Evolutionary conservation across 192 early-diverging fungal genomes (phyloP), one percentile per base, ranked within the genome.

Genomic region (Paraglomus brasilianum): DNA sequence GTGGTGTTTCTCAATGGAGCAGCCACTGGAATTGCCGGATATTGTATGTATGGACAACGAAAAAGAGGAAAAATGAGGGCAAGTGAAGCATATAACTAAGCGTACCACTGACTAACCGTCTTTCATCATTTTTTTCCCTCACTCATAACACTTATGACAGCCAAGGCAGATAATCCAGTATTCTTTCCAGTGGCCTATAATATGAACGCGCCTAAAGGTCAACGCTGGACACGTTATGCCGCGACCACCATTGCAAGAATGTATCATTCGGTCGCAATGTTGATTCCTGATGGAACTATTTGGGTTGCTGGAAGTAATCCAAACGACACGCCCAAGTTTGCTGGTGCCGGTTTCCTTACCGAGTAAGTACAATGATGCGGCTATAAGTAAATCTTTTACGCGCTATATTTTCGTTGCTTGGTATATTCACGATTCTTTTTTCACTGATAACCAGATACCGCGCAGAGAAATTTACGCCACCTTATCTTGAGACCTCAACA

Each of bases 121-220:
- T n/a, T n/a, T n/a, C n/a, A n/a, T n/a, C n/a, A n/a, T n/a, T n/a
- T n/a, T n/a, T n/a, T n/a, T n/a, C n/a, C n/a, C n/a, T n/a, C n/a
- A n/a, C n/a, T n/a, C n/a, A n/a, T n/a, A n/a, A n/a, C n/a, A n/a
- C n/a, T n/a, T n/a, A n/a, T n/a, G n/a, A n/a, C n/a, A n/a, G n/a
- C n/a, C n/a, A n/a, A n/a, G n/a, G n/a, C n/a, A n/a, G n/a, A n/a
- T n/a, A n/a, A 85, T 52, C 87, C 87, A 8, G 73, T 77, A 2
- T 76, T 77, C 43, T 75, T 76, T 8, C 85, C 87, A 21, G 48
- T 79, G 2, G 66, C 87, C 60, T 89, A 89, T 58, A 75, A 89
- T 67, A 80, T 83, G 5, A n/a, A 9, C 8, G 75, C 73, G 0
- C 76, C 82, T 13, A 65, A 74, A n/a, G 82, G 78, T 24, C 51